phyloP scores from a whole-genome alignment of 2,329 filamentous ascomycete genomes.

The Trichoderma endophyticum region DNA sequence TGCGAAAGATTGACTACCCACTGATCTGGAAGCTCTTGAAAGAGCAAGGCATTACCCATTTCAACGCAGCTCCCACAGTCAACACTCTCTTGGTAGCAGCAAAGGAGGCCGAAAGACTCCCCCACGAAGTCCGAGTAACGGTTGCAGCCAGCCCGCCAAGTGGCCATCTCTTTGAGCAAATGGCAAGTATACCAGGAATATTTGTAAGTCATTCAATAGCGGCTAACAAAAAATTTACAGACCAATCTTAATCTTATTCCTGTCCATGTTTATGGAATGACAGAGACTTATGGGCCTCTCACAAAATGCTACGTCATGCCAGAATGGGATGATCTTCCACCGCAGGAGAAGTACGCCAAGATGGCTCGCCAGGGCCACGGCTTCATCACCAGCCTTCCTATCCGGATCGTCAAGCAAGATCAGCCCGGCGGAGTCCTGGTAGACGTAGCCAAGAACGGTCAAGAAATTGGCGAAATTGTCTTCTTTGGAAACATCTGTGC shows the following conservation, averaged over 20 bases:
- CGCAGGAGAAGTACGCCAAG: slow-evolving; percentile 74
- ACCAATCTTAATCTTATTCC: slow-evolving; percentile 74
- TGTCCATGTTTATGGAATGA: slow-evolving; percentile 88
- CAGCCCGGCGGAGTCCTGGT: slow-evolving; percentile 56
- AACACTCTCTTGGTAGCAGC: slow-evolving; percentile 88
- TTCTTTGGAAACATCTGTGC: slow-evolving; percentile 90
- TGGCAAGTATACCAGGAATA: slow-evolving; percentile 52
- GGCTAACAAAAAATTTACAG: slow-evolving; percentile 23
- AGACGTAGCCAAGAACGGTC: slow-evolving; percentile 48
- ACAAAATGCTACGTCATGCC: slow-evolving; percentile 91
- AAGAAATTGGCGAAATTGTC: slow-evolving; percentile 60
- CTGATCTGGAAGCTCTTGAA: slow-evolving; percentile 88
- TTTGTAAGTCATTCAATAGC: not conserved
- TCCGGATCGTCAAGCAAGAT: slow-evolving; percentile 77
- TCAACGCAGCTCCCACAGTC: slow-evolving; percentile 92
- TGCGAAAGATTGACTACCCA: slow-evolving; percentile 92
- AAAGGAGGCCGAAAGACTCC: slow-evolving; percentile 67
- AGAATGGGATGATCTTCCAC: slow-evolving; percentile 71
- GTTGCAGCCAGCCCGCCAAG: slow-evolving; percentile 91
- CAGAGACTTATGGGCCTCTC: slow-evolving; percentile 89
- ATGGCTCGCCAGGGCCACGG: slow-evolving; percentile 96
- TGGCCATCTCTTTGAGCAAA: slow-evolving; percentile 86
- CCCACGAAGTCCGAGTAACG: slow-evolving; percentile 74
- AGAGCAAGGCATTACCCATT: slow-evolving; percentile 85
- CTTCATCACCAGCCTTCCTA: slow-evolving; percentile 77